Conservation (phyloP, 371 early-diverging fungal species). For the Mortierella polycephala region DNA sequence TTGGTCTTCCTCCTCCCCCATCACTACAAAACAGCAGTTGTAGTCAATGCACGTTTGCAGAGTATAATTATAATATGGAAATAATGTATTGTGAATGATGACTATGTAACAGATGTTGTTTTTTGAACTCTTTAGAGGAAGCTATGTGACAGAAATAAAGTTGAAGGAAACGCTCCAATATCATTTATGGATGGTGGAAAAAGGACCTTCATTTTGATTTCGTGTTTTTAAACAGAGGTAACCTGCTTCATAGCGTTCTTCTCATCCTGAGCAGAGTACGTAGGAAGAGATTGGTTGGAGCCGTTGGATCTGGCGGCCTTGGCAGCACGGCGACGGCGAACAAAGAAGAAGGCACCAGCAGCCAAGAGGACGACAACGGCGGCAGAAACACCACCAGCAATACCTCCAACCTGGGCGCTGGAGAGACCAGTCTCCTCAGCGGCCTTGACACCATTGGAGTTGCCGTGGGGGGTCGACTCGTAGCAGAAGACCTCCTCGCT, state of each 20-base stretch:
- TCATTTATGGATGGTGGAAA: no score
- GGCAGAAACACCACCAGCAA: conserved; percentile 53
- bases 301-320: conserved; percentile 20
- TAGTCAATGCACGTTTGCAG: no score
- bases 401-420: conserved; percentile 45
- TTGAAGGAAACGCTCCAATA: no score
- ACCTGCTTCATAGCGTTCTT: conserved; percentile 50
- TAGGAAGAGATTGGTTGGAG: conserved; percentile 25
- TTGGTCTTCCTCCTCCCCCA: no score
- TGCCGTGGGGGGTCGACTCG: conserved; percentile 20
- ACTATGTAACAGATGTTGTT: no score
- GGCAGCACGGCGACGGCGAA: conserved; percentile 46
- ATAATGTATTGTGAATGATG: no score
- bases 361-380: conserved; percentile 37
- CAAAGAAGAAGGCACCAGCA: conserved; percentile 44
- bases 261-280: conserved; percentile 40
- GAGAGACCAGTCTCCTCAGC: conserved; percentile 20
- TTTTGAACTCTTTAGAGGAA: no score
- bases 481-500: conserved; percentile 38
- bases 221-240: conserved; percentile 11
- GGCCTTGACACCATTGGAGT: conserved; percentile 1
- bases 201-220: no score
- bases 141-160: no score
- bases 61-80: no score
- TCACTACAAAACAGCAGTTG: no score